Conservation (phyloP, 805 yeast species). For the Lachancea kluyveri region DNA sequence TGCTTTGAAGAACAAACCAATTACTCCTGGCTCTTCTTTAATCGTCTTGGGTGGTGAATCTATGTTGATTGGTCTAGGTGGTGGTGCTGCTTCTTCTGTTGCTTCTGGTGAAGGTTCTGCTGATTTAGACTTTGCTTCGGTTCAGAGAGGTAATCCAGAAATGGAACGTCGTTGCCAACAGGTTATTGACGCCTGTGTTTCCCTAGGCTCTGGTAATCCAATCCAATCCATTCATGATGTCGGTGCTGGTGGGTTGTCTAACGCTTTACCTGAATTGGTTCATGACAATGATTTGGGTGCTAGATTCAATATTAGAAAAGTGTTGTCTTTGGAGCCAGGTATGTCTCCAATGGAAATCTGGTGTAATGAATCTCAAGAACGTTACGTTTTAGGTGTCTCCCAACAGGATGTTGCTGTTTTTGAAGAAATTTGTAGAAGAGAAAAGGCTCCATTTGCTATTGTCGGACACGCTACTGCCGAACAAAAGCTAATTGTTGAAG, state of each 20-base stretch:
- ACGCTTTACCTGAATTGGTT: conserved; percentile 94
- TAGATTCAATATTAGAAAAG: conserved; percentile 80
- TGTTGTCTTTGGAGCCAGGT: conserved; percentile 88
- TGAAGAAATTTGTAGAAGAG: conserved; percentile 80
- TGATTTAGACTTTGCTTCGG: conserved; percentile 95
- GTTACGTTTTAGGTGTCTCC: conserved; percentile 90
- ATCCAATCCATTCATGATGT: conserved; percentile 96
- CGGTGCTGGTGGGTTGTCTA: conserved; percentile 98
- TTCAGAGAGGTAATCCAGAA: conserved; percentile 98
- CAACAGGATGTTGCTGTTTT: conserved; percentile 69
- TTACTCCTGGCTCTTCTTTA: conserved; percentile 86
- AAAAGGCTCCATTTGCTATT: conserved; percentile 92
- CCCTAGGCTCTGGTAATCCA: conserved; percentile 70
- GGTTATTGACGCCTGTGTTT: conserved; percentile 90
- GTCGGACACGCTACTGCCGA: conserved; percentile 93
- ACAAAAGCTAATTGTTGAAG: conserved; percentile 75
- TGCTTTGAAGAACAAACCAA: conserved; percentile 79
- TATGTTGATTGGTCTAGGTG: conserved; percentile 97
- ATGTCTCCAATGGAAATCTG: conserved; percentile 99
- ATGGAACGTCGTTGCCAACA: conserved; percentile 99
- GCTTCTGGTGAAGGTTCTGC: conserved; percentile 97
- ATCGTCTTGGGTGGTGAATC: conserved; percentile 97
- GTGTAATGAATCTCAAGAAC: conserved; percentile 99
- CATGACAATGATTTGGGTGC: conserved; percentile 98
- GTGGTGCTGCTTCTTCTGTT: conserved; percentile 98